A percentile compares a stretch with the other conserved stretches of the same genome.
Conservation (phyloP, 441 rosid species). For the Adansonia grandidieri region DNA sequence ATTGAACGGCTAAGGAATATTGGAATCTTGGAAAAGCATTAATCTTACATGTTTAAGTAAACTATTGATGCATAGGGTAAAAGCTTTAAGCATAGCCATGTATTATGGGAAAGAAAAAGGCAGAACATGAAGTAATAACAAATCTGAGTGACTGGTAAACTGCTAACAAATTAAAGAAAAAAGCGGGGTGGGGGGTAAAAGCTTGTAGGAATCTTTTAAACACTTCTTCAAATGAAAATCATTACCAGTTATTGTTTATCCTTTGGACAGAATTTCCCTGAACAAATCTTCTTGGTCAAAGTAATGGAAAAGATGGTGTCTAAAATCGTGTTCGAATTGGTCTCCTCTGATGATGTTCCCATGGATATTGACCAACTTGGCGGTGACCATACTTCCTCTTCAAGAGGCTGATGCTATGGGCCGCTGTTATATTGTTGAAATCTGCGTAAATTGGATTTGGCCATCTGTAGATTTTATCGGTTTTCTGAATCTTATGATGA, state of each 20-base stretch:
- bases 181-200: not conserved
- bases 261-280: not conserved
- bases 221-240: not conserved
- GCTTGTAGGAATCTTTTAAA: not conserved
- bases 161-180: not conserved
- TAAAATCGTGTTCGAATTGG: too few relatives aligned
- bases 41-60: constrained; percentile 11
- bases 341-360: too few relatives aligned
- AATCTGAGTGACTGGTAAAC: not conserved
- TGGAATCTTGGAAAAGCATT: constrained; percentile 9
- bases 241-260: not conserved
- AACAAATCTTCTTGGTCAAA: not conserved
- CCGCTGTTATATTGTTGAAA: not conserved
- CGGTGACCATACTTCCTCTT: not conserved
- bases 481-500: not conserved
- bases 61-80: not conserved
- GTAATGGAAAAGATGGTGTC: too few relatives aligned
- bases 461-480: not conserved
- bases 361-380: too few relatives aligned
- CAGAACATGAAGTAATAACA: not conserved
- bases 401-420: not conserved
- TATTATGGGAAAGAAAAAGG: constrained; percentile 1
- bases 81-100: not conserved
- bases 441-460: not conserved
- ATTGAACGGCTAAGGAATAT: not conserved